Base-by-base conservation (phyloP, 768 basidiomycete species). In the Mycena metata region DNA sequence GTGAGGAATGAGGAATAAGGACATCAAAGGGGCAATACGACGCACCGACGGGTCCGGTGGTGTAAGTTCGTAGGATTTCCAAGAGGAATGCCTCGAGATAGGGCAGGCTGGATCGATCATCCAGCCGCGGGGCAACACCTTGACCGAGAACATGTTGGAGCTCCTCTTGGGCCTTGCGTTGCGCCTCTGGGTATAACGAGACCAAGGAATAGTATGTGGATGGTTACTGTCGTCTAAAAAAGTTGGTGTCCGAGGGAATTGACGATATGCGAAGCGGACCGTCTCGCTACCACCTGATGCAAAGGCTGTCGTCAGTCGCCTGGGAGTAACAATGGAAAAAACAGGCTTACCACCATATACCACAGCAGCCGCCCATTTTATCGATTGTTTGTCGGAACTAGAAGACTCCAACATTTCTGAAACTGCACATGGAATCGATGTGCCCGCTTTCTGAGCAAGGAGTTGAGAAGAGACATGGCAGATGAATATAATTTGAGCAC, bases 311-410 rank as follows among this genome's bases (percentile, higher is more conserved):
- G 24, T 19, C 11, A 12, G n/a, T 17, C 11, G 15, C 13, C 45
- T 23, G 17, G 15, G 45, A 64, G 41, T 54, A 21, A 5, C 24
- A 17, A 17, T 47, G n/a, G 24, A 17, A 30, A 30, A 26, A 8
- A n/a, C 11, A 21, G 33, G 45, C 75, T 51, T 42, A 65, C 72
- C 82, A 12, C 76, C 76, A 35, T 82, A 82, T 19, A 81, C 76
- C 45, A 77, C 75, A 13, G 77, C 79, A 47, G 72, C 72, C 3
- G 69, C 56, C 73, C 69, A 69, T 47, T 71, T 71, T 2, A 73
- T 43, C 17, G 50, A 11, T 0, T 11, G 26, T 33, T 66, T 68
- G 36, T 77, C 75, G 2, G 58, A 58, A 33, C 4, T 15, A 11
- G 35, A 52, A 15, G 33, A 30, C 16, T 46, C 64, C 16, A 67